These are phyloP conservation scores for Aspergillus hiratsukae DNA, from an alignment of 2,329 filamentous ascomycete genomes.

Conservation along the genomic window DNA sequence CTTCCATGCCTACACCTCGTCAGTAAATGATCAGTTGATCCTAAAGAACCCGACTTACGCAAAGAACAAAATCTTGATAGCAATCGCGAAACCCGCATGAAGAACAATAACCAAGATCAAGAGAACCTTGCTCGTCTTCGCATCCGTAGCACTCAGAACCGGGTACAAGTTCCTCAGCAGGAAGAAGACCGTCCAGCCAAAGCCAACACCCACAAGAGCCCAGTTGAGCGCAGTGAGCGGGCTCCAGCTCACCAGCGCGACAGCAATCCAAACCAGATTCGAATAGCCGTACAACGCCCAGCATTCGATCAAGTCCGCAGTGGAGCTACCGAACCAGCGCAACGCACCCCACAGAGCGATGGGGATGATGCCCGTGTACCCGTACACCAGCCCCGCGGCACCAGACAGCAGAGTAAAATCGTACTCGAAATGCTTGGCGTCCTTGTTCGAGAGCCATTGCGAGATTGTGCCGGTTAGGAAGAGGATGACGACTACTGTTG, in stretches of 20 bases:
- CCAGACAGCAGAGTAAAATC: slow-evolving; percentile 86
- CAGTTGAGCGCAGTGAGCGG: slow-evolving; percentile 84
- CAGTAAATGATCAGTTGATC: slow-evolving; percentile 9
- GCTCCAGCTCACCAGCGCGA: slow-evolving; percentile 88
- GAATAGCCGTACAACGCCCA: slow-evolving; percentile 94
- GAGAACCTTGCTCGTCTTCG: slow-evolving; percentile 82
- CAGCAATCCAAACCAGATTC: slow-evolving; percentile 95
- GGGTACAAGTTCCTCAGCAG: slow-evolving; percentile 83
- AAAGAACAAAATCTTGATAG: slow-evolving; percentile 97
- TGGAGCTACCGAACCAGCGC: slow-evolving; percentile 93
- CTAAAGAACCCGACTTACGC: slow-evolving; percentile 48
- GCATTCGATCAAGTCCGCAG: slow-evolving; percentile 89
- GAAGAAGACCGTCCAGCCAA: slow-evolving; percentile 77
- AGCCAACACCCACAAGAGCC: slow-evolving; percentile 84
- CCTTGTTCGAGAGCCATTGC: slow-evolving; percentile 71
- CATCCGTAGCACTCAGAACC: slow-evolving; percentile 86
- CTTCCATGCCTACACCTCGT: slow-evolving; percentile 54
- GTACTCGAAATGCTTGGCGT: slow-evolving; percentile 73
- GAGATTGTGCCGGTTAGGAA: slow-evolving; percentile 95
- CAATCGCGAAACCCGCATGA: slow-evolving; percentile 84
- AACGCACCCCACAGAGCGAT: slow-evolving; percentile 80
- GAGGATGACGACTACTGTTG: slow-evolving; percentile 90
- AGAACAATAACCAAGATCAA: slow-evolving; percentile 77
- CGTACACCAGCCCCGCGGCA: slow-evolving; percentile 88
- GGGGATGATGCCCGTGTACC: slow-evolving; percentile 86